Percentiles rank a stretch among this genome's conserved stretches.
phyloP scores from a whole-genome alignment of 2,329 filamentous ascomycete genomes.

The Aspergillus carbonarius region DNA sequence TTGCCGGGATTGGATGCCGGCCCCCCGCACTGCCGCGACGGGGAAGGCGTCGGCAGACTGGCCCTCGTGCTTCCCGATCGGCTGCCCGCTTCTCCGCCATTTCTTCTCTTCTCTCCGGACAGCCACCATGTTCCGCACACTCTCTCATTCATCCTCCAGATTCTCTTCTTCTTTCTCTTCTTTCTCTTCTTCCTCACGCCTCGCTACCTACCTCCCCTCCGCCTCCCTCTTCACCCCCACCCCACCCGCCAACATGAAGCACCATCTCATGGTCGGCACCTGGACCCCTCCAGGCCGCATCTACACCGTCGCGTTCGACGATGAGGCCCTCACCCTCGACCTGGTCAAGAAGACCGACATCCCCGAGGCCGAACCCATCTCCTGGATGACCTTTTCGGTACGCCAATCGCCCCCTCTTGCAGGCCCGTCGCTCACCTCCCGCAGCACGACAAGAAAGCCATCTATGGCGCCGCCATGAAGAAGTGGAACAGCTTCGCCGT shows the following conservation, averaged over 20 bases:
- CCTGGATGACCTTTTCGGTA: conserved; percentile 90
- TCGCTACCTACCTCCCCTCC: not conserved
- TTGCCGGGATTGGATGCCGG: not conserved
- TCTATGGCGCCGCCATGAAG: conserved; percentile 91
- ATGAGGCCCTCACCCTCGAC: conserved; percentile 71
- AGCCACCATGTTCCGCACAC: not conserved
- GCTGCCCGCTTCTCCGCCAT: not conserved
- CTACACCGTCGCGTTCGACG: conserved; percentile 85
- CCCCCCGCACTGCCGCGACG: not conserved
- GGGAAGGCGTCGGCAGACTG: not conserved
- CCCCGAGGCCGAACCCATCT: conserved; percentile 80
- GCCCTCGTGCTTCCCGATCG: not conserved
- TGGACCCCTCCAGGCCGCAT: conserved; percentile 89
- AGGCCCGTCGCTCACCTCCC: conserved; percentile 3
- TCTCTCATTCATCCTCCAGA: not conserved
- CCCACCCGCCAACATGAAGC: conserved; percentile 61
- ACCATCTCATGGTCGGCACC: conserved; percentile 89
- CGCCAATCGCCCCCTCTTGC: conserved; percentile 34
- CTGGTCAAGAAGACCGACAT: conserved; percentile 80
- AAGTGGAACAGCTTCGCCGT: conserved; percentile 84
- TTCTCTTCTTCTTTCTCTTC: not conserved
- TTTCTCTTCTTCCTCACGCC: not conserved
- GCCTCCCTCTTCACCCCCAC: not conserved
- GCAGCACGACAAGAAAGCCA: conserved; percentile 76
- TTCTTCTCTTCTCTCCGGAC: not conserved